Percentiles rank a stretch among this genome's conserved stretches.
Conservation (phyloP, 2,329 filamentous ascomycete species). For the Ascochyta viciae-villosae region DNA sequence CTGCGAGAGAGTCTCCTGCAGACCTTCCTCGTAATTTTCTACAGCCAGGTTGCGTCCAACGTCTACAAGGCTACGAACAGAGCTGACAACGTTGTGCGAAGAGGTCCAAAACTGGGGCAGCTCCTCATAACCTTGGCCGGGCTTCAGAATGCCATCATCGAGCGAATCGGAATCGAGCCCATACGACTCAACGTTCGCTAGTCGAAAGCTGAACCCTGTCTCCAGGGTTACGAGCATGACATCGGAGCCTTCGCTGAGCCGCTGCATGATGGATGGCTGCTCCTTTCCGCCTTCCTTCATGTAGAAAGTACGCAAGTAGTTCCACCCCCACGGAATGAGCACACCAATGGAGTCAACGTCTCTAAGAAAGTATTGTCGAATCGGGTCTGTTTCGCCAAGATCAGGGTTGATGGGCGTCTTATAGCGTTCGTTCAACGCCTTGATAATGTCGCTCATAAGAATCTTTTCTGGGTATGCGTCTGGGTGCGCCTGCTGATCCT, state of each 20-base stretch:
- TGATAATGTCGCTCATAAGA: constrained; percentile 76
- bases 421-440: constrained; percentile 76
- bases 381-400: constrained; percentile 75
- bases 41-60: constrained; percentile 51
- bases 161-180: constrained; percentile 74
- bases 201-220: constrained; percentile 73
- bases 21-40: constrained; percentile 48
- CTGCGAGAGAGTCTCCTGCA: constrained; percentile 49
- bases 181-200: constrained; percentile 72
- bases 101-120: constrained; percentile 90
- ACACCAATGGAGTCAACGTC: constrained; percentile 72
- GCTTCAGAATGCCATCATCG: constrained; percentile 51
- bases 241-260: constrained; percentile 73
- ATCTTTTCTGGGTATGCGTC: constrained; percentile 68
- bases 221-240: constrained; percentile 71
- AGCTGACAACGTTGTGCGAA: constrained; percentile 56
- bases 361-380: constrained; percentile 83
- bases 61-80: constrained; percentile 49
- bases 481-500: constrained; percentile 72
- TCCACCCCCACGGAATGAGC: constrained; percentile 75
- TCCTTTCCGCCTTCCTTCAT: constrained; percentile 70
- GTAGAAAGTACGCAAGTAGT: constrained; percentile 75
- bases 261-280: constrained; percentile 55
- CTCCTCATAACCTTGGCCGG: constrained; percentile 66
- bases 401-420: constrained; percentile 71